phyloP scores from a whole-genome alignment of 2,329 filamentous ascomycete species.

The Lachnum nothofagi region DNA sequence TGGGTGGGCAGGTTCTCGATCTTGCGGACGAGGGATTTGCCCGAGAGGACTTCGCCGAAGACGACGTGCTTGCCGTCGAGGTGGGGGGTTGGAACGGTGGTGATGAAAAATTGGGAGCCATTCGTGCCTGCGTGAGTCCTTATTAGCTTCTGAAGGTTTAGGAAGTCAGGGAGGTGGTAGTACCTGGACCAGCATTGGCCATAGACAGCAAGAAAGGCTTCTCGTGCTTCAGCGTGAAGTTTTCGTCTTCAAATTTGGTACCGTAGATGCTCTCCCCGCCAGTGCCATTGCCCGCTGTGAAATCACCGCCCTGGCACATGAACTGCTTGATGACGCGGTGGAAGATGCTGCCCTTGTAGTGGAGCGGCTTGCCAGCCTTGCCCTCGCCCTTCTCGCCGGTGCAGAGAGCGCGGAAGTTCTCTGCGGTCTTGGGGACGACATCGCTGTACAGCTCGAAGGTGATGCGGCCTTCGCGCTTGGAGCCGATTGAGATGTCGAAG shows the following conservation, averaged over 20 bases:
- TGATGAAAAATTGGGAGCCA: slow-evolving; percentile 97
- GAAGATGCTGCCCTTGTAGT: slow-evolving; percentile 90
- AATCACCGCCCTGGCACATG: slow-evolving; percentile 98
- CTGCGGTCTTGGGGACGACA: slow-evolving; percentile 87
- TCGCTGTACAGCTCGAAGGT: slow-evolving; percentile 74
- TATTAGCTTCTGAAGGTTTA: slow-evolving; percentile 7
- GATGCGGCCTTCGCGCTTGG: slow-evolving; percentile 68
- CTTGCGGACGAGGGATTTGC: slow-evolving; percentile 84
- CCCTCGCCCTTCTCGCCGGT: slow-evolving; percentile 89
- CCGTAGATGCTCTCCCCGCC: slow-evolving; percentile 97
- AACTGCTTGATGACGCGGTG: slow-evolving; percentile 98
- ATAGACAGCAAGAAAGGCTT: slow-evolving; percentile 91
- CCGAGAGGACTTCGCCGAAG: slow-evolving; percentile 87
- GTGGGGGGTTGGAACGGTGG: slow-evolving; percentile 89
- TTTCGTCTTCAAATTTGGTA: slow-evolving; percentile 95
- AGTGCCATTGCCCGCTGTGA: slow-evolving; percentile 89
- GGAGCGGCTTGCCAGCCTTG: slow-evolving; percentile 75
- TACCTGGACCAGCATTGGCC: slow-evolving; percentile 93
- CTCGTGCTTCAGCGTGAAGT: slow-evolving; percentile 87
- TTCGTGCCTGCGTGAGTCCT: slow-evolving; percentile 66
- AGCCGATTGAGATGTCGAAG: slow-evolving; percentile 85
- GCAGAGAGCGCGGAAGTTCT: slow-evolving; percentile 93
- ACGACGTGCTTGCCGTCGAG: slow-evolving; percentile 96
- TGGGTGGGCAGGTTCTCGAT: slow-evolving; percentile 79
- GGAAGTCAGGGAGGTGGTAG: slow-evolving; percentile 13